phyloP scores from a whole-genome alignment of 2,329 filamentous ascomycete species.

The Aaosphaeria pasadenensis region DNA sequence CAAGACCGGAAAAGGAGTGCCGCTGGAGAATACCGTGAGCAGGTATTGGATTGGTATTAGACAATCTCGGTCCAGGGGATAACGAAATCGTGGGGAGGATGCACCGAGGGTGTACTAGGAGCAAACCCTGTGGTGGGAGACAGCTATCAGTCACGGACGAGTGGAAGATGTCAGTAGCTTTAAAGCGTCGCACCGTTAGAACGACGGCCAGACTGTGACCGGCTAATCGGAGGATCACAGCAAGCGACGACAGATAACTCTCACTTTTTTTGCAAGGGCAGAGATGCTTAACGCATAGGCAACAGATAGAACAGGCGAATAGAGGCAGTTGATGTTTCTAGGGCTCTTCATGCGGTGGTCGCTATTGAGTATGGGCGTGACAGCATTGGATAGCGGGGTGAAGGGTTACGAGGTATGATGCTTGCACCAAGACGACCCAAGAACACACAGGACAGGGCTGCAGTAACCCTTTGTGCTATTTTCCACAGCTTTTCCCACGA shows the following conservation, averaged over 20 bases:
- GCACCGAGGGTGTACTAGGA: slow-evolving; percentile 27
- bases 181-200: slow-evolving; percentile 18
- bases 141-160: slow-evolving; percentile 34
- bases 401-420: background rate
- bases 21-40: slow-evolving; percentile 11
- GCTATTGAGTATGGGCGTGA: slow-evolving; percentile 8
- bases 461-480: too few relatives aligned
- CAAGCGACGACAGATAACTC: background rate
- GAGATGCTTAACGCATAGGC: too few relatives aligned
- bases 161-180: slow-evolving; percentile 30
- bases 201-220: slow-evolving; percentile 14
- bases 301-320: background rate
- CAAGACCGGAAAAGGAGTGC: slow-evolving; percentile 26
- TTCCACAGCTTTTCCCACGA: too few relatives aligned
- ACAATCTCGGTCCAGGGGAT: slow-evolving; percentile 36
- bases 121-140: slow-evolving; percentile 17
- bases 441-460: too few relatives aligned
- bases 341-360: slow-evolving; percentile 12
- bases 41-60: slow-evolving; percentile 7
- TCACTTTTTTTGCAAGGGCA: too few relatives aligned
- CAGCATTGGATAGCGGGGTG: background rate
- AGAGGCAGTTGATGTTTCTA: background rate
- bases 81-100: slow-evolving; percentile 18
- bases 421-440: background rate
- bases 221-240: slow-evolving; percentile 26